A percentile compares a stretch with the other conserved stretches of the same genome.
These are phyloP conservation scores for Crithidia expoeki DNA, from an alignment of 208 protist genomes.

Conservation along the genomic window DNA sequence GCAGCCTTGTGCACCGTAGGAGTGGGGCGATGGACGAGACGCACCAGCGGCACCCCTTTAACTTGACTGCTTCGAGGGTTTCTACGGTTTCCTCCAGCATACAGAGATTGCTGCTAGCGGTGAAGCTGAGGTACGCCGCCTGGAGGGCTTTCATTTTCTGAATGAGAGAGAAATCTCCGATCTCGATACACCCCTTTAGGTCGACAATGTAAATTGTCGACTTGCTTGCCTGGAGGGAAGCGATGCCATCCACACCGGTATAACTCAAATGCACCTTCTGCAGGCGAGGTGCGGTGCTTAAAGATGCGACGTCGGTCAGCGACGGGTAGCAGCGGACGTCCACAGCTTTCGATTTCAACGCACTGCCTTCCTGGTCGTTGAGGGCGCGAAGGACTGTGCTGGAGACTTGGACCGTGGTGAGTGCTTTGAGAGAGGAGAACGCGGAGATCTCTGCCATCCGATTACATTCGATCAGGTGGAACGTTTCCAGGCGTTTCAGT, in stretches of 20 bases:
- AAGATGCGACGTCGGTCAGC: constrained; percentile 13
- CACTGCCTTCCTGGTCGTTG: constrained; percentile 1
- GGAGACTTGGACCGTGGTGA: constrained; percentile 6
- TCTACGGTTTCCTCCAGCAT: constrained; percentile 1
- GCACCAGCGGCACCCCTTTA: constrained; percentile 10
- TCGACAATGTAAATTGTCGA: background rate
- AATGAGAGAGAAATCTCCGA: background rate
- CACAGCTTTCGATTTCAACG: constrained; percentile 8
- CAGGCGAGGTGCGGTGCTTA: background rate
- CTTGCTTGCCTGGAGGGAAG: constrained; percentile 3
- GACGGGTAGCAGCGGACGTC: constrained; percentile 17
- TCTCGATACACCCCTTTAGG: background rate
- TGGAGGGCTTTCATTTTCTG: background rate
- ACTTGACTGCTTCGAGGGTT: constrained; percentile 6
- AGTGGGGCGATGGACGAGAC: background rate
- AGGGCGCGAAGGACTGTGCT: constrained; percentile 1
- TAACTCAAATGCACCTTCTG: constrained; percentile 1
- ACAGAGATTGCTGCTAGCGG: background rate
- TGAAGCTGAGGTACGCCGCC: constrained; percentile 8
- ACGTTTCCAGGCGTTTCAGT: constrained; percentile 12
- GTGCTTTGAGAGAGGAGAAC: background rate
- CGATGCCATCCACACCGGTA: constrained; percentile 8
- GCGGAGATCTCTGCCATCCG: constrained; percentile 10
- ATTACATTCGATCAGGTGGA: constrained; percentile 20
- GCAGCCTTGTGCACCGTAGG: background rate